Percentiles rank a stretch among this genome's conserved stretches.
phyloP scores from a whole-genome alignment of 2,329 filamentous ascomycete genomes.

The Ceratocystis cubensis region DNA sequence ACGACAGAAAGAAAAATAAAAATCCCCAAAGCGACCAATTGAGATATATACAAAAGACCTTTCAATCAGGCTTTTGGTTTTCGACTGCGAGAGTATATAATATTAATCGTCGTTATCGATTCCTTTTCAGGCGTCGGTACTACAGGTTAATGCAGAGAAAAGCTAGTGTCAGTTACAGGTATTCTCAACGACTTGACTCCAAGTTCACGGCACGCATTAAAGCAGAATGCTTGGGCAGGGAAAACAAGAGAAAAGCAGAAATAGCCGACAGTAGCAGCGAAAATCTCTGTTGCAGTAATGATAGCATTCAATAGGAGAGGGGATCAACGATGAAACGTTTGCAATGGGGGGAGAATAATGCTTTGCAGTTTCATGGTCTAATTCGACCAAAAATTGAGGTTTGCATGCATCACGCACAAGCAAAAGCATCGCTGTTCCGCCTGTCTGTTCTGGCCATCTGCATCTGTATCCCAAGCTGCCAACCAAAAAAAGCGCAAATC shows the following conservation, averaged over 20 bases:
- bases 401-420: slow-evolving; percentile 1
- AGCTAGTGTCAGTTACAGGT: background rate
- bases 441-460: background rate
- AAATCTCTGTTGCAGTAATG: background rate
- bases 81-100: background rate
- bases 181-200: background rate
- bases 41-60: background rate
- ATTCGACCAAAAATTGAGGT: background rate
- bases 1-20: slow-evolving; percentile 1
- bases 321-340: slow-evolving; percentile 8
- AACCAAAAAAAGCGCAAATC: slow-evolving; percentile 1
- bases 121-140: slow-evolving; percentile 2
- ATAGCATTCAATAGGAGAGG: background rate
- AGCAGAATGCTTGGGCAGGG: background rate
- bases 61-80: background rate
- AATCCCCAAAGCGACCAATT: background rate
- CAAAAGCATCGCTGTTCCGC: background rate
- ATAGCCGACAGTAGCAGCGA: background rate
- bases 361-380: slow-evolving; percentile 4
- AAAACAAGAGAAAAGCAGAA: background rate
- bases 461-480: background rate
- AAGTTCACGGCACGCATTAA: background rate
- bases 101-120: slow-evolving; percentile 4
- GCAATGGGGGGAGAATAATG: background rate
- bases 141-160: background rate